Evolutionary conservation across 2,329 filamentous ascomycete genomes (phyloP), one percentile per base, ranked within the genome.

Genomic region (Botryotinia globosa): DNA sequence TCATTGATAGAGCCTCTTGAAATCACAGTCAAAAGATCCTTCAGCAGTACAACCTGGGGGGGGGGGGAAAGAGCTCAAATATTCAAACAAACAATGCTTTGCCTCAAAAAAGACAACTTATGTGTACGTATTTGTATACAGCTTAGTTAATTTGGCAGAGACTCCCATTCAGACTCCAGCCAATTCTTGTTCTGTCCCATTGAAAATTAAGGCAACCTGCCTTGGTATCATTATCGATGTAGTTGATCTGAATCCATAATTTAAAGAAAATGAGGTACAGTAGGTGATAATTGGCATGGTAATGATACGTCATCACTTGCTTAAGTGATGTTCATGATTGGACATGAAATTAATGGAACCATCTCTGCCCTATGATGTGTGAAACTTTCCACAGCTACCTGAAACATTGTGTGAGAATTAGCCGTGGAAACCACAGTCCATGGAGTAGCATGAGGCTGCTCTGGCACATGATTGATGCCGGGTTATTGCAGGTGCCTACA

Each of bases 361-460:
- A 66, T 39, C 64, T 66, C 64, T n/a, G 64, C 64, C 45, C 44
- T 48, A 51, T n/a, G 44, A 66, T 66, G 44, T n/a, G 29, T 51
- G 63, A 37, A 51, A 65, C 63, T 37, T 39, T 51, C 25, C 63
- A 51, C 16, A 20, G 32, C 14, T 34, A 51, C 20, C 45, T 51
- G 12, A 51, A 66, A 66, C 64, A 54, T 51, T 37, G 64, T 66
- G 32, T 34, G 22, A 29, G 29, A 34, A 29, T 39, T 22, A 37
- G 32, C n/a, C 39, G 64, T 66, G 45, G 32, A 34, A 48, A 39
- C 39, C 64, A 39, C 14, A 45, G 45, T 29, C 48, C 14, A 39
- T 66, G 22, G 5, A 37, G 25, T 54, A 45, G 64, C 54, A 34
- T 37, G 64, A 66, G 45, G 45, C 8, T 51, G 22, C 32, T 37